Conservation (phyloP, 768 basidiomycete genomes). For the Vararia minispora region DNA sequence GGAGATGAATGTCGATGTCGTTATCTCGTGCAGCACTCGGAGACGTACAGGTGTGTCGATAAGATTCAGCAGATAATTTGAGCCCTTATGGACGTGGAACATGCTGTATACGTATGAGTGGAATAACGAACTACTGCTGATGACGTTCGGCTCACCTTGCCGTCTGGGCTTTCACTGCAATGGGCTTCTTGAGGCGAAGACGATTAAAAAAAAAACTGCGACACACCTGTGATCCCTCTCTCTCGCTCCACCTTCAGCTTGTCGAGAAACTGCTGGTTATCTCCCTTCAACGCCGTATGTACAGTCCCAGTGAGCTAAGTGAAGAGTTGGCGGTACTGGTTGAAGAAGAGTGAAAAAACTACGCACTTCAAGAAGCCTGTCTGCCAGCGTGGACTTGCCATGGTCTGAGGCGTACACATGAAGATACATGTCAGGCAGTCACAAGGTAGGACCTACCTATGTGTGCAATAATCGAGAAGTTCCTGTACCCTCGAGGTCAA, state of each 20-base stretch:
- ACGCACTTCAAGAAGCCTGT: conserved; percentile 70
- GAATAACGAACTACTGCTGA: no score
- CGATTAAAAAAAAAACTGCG: neutral
- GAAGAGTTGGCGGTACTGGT: conserved; percentile 13
- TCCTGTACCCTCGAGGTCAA: conserved; percentile 29
- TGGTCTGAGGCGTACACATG: no score
- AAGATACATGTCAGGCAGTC: conserved; percentile 1
- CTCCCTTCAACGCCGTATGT: conserved; percentile 44
- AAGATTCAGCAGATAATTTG: conserved; percentile 72
- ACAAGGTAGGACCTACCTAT: conserved; percentile 47
- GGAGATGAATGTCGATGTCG: neutral
- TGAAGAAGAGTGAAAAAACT: neutral
- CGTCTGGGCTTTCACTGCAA: conserved; percentile 87
- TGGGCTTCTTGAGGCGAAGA: no score
- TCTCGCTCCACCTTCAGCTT: conserved; percentile 96
- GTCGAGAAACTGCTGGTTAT: conserved; percentile 80
- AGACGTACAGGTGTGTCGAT: conserved; percentile 84
- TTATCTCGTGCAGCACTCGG: neutral
- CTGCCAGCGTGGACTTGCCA: conserved; percentile 91
- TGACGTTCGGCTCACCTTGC: conserved; percentile 44
- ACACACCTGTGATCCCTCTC: conserved; percentile 84
- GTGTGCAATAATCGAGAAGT: conserved; percentile 95
- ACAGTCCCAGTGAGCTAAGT: conserved; percentile 83
- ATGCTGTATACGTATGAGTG: conserved; percentile 60
- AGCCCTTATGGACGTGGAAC: conserved; percentile 50